Percentiles rank a stretch among this genome's conserved stretches.
phyloP scores from a whole-genome alignment of 805 yeast genomes.

The Ogataea sp. region DNA sequence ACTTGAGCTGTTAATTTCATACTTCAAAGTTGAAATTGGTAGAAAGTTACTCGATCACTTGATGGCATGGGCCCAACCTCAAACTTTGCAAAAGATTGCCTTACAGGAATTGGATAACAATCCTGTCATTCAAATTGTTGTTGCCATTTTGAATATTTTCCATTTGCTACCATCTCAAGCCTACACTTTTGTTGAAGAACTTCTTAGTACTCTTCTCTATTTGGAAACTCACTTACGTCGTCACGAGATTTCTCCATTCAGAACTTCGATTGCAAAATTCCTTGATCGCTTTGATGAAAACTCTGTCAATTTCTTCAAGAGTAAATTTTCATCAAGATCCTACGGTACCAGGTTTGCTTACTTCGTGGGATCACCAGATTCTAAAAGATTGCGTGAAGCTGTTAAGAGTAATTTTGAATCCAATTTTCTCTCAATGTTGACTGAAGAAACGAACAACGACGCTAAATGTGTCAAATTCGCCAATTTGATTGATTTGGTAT shows the following conservation, averaged over 20 bases:
- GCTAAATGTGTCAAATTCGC: conserved; percentile 58
- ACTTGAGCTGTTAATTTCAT: conserved; percentile 78
- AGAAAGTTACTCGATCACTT: conserved; percentile 85
- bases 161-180: conserved; percentile 91
- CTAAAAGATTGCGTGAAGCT: conserved; percentile 46
- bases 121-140: conserved; percentile 76
- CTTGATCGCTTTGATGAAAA: conserved; percentile 76
- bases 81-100: conserved; percentile 64
- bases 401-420: conserved; percentile 44
- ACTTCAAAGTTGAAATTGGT: conserved; percentile 96
- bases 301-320: conserved; percentile 60
- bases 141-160: conserved; percentile 84
- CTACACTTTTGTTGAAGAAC: conserved; percentile 81
- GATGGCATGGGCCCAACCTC: conserved; percentile 92
- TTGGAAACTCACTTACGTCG: conserved; percentile 81
- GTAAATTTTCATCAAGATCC: conserved; percentile 54
- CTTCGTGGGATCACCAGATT: conserved; percentile 48
- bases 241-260: conserved; percentile 80
- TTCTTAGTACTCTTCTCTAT: conserved; percentile 65
- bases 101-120: conserved; percentile 75
- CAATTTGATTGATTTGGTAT: conserved; percentile 60
- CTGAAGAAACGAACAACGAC: conserved; percentile 43
- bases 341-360: conserved; percentile 62
- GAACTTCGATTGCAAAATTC: conserved; percentile 84
- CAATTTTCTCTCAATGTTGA: conserved; percentile 35